These are phyloP conservation scores for Carex littledalei DNA, from an alignment of 176 grass and related monocot genomes.

Conservation along the genomic window DNA sequence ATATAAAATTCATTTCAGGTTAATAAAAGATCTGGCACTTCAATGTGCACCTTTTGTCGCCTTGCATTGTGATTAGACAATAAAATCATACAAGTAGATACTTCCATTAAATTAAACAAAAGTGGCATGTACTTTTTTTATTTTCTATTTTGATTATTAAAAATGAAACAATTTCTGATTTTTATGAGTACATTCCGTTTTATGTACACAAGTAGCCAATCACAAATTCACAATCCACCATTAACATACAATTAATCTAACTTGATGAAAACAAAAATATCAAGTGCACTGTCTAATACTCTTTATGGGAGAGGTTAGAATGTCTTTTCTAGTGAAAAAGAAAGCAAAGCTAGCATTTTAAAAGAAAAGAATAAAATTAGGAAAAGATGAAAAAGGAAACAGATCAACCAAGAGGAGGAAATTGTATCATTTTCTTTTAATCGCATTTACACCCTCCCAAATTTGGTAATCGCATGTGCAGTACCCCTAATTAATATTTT, in stretches of 20 bases:
- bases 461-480: neutral
- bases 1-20: neutral
- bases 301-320: neutral
- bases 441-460: neutral
- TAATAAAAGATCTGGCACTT: neutral
- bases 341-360: neutral
- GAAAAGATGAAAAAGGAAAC: conserved; percentile 13
- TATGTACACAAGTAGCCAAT: neutral
- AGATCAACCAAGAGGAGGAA: neutral
- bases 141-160: neutral
- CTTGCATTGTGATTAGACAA: neutral
- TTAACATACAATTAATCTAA: neutral
- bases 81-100: neutral
- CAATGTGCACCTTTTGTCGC: neutral
- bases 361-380: neutral
- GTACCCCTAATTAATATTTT: neutral
- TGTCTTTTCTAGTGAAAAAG: neutral
- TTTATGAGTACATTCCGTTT: neutral
- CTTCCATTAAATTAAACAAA: neutral
- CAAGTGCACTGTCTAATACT: neutral
- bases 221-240: neutral
- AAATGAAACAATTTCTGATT: neutral
- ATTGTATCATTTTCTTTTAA: neutral
- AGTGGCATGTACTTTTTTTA: neutral
- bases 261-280: neutral